Conservation (phyloP, 1,139 yeast genomes). For the Diutina scorzettiae region DNA sequence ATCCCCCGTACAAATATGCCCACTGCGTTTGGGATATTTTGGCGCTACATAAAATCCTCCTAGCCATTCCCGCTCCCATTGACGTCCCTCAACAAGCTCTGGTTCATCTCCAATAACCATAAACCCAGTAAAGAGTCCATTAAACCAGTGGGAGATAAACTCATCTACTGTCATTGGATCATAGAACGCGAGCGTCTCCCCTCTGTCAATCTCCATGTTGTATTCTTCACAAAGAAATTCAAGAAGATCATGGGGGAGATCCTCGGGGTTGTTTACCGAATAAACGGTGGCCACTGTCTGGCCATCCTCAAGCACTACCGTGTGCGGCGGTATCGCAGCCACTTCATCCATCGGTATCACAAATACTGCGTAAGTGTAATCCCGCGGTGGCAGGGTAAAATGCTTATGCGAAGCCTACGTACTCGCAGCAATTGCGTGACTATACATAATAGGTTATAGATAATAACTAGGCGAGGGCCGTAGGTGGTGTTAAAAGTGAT, state of each 20-base stretch:
- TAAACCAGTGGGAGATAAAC: slow-evolving; percentile 76
- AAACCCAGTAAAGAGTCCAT: slow-evolving; percentile 65
- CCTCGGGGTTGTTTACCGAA: slow-evolving; percentile 56
- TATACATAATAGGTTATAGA: no score
- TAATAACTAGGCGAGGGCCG: no score
- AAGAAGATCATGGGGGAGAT: slow-evolving; percentile 64
- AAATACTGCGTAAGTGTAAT: neutral
- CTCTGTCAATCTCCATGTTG: slow-evolving; percentile 84
- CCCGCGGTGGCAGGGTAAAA: no score
- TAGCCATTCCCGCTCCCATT: slow-evolving; percentile 85
- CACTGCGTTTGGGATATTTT: slow-evolving; percentile 83
- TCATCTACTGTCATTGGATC: slow-evolving; percentile 64
- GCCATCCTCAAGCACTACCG: slow-evolving; percentile 75
- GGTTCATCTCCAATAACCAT: slow-evolving; percentile 75
- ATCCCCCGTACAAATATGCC: slow-evolving; percentile 87
- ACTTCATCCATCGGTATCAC: neutral
- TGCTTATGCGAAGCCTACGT: no score
- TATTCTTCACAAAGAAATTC: slow-evolving; percentile 83
- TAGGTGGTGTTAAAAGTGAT: no score
- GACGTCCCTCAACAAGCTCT: slow-evolving; percentile 43
- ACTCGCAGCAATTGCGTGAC: no score
- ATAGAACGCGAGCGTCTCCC: slow-evolving; percentile 78
- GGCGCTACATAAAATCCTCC: slow-evolving; percentile 81
- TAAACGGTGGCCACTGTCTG: slow-evolving; percentile 88
- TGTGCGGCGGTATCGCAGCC: slow-evolving; percentile 20